Conservation (phyloP, 345 rosid species). For the Salix suchowensis region DNA sequence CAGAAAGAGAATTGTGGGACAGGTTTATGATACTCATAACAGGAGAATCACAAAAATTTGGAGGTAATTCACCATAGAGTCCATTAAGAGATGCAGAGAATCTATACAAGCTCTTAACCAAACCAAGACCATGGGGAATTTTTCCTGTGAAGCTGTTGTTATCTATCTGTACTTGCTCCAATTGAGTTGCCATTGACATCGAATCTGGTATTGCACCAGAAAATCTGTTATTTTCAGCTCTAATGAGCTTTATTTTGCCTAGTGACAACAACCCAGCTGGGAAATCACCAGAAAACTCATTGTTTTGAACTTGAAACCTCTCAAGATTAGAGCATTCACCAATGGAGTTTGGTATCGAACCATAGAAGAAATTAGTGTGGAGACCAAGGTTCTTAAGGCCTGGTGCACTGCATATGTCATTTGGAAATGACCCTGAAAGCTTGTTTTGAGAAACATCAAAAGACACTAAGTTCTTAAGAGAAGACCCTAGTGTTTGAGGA, state of each 20-base stretch:
- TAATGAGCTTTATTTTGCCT: conserved; percentile 62
- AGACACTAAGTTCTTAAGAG: conserved; percentile 60
- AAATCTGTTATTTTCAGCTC: conserved; percentile 75
- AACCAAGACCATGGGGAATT: conserved; percentile 72
- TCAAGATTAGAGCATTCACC: conserved; percentile 63
- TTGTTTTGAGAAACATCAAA: conserved; percentile 79
- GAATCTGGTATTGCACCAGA: conserved; percentile 62
- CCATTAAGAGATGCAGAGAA: conserved; percentile 75
- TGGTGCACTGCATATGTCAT: conserved; percentile 58
- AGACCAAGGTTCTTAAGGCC: conserved; percentile 56
- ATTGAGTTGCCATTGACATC: conserved; percentile 56
- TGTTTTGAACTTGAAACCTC: conserved; percentile 83
- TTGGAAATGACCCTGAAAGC: conserved; percentile 68
- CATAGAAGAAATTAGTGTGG: conserved; percentile 68
- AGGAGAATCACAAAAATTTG: conserved; percentile 82
- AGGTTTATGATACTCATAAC: conserved; percentile 81
- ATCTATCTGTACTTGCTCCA: conserved; percentile 92
- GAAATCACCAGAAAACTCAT: conserved; percentile 70
- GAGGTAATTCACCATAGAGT: conserved; percentile 64
- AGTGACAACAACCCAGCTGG: conserved; percentile 67
- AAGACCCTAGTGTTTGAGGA: conserved; percentile 45
- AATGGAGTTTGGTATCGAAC: conserved; percentile 54
- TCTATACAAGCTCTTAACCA: conserved; percentile 73
- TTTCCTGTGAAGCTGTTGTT: conserved; percentile 65
- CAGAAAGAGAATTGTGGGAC: conserved; percentile 66